Percentiles rank a stretch among this genome's conserved stretches.
Conservation (phyloP, 2,329 filamentous ascomycete genomes). For the Pseudogymnoascus sp. region DNA sequence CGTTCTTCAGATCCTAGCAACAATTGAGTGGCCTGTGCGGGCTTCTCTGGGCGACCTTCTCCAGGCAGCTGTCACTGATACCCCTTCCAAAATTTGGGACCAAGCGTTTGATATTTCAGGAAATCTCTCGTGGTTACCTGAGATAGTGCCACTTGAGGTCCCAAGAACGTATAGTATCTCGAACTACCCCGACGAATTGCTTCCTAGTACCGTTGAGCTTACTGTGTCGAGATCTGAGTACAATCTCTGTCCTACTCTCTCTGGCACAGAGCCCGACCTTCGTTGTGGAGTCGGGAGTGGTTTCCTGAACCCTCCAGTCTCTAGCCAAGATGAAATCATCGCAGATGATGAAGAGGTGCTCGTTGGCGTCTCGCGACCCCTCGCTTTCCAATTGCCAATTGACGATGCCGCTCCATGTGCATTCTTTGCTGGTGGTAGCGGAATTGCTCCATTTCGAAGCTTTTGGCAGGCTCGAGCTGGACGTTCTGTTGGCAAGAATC, state of each 20-base stretch:
- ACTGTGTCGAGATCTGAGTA: slow-evolving; percentile 46
- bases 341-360: slow-evolving; percentile 41
- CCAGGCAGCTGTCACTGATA: slow-evolving; percentile 42
- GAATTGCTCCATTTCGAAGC: slow-evolving; percentile 46
- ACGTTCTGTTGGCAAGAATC: slow-evolving; percentile 37
- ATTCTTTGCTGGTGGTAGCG: slow-evolving; percentile 47
- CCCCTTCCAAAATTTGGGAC: slow-evolving; percentile 43
- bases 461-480: slow-evolving; percentile 45
- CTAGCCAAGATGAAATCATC: slow-evolving; percentile 33
- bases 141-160: slow-evolving; percentile 42
- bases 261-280: slow-evolving; percentile 8
- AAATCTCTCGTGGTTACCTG: slow-evolving; percentile 37
- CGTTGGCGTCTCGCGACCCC: slow-evolving; percentile 45
- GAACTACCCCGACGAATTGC: slow-evolving; percentile 41
- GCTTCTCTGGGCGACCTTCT: slow-evolving; percentile 45
- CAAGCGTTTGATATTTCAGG: slow-evolving; percentile 39
- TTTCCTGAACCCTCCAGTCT: slow-evolving; percentile 45
- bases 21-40: slow-evolving; percentile 44
- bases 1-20: slow-evolving; percentile 42
- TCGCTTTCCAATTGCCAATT: slow-evolving; percentile 45
- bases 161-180: slow-evolving; percentile 49
- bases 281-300: slow-evolving; percentile 45
- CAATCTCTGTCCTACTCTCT: slow-evolving; percentile 35
- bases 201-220: slow-evolving; percentile 44
- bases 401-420: slow-evolving; percentile 44